These are phyloP conservation scores for Acacia pycnantha DNA, from an alignment of 331 rosid genomes.

Conservation along the genomic window DNA sequence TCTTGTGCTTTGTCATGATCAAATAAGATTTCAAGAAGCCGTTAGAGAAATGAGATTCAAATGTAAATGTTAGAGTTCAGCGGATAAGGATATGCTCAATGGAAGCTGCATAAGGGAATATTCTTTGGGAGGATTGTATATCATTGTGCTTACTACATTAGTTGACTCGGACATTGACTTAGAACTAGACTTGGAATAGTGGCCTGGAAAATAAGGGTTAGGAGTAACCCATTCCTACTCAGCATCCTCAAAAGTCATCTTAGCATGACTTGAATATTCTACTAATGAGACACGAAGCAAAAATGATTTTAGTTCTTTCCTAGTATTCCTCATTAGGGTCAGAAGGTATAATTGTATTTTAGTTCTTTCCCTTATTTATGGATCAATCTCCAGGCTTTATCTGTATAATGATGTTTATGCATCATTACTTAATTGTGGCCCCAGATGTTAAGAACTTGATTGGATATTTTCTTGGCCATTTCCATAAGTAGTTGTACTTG, in stretches of 20 bases:
- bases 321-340: too few relatives aligned
- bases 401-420: not conserved
- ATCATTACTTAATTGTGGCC: too few relatives aligned
- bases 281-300: too few relatives aligned
- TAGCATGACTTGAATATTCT: not conserved
- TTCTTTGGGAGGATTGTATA: too few relatives aligned
- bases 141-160: not conserved
- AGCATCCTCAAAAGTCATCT: not conserved
- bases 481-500: too few relatives aligned
- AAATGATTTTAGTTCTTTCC: not conserved
- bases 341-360: too few relatives aligned
- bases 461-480: too few relatives aligned
- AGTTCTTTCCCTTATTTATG: not conserved
- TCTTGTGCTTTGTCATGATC: not conserved
- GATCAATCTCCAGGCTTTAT: not conserved
- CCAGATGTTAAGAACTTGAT: not conserved
- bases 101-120: too few relatives aligned
- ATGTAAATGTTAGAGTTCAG: not conserved
- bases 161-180: constrained; percentile 32
- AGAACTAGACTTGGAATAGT: not conserved
- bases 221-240: not conserved
- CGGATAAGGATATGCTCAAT: not conserved
- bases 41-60: not conserved
- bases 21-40: not conserved
- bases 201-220: not conserved